phyloP scores from a whole-genome alignment of 1,284 basidiomycete genomes.

The Cryptococcus wingfieldii region DNA sequence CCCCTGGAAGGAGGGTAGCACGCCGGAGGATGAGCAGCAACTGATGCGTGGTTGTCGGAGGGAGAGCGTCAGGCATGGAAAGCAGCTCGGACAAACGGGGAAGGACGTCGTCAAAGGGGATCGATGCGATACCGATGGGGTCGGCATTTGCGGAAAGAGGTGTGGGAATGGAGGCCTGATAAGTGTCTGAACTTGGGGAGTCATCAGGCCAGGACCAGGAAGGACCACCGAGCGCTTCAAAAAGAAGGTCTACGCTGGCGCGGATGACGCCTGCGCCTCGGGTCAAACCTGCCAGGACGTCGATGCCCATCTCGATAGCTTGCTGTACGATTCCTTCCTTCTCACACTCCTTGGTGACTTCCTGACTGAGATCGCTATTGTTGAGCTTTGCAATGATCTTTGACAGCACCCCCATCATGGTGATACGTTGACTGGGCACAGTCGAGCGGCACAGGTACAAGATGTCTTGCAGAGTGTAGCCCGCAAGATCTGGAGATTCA shows the following conservation, averaged over 20 bases:
- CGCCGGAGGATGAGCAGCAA: slow-evolving; percentile 63
- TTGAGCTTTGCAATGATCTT: slow-evolving; percentile 52
- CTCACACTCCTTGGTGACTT: slow-evolving; percentile 7
- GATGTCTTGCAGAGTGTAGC: slow-evolving; percentile 85
- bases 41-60: slow-evolving; percentile 45
- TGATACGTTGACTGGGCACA: slow-evolving; percentile 74
- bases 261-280: slow-evolving; percentile 27
- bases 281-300: slow-evolving; percentile 16
- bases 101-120: slow-evolving; percentile 38
- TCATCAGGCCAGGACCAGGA: slow-evolving; percentile 21
- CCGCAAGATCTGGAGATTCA: slow-evolving; percentile 68
- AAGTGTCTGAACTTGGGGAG: neutral
- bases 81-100: slow-evolving; percentile 30
- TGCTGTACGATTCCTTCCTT: slow-evolving; percentile 14
- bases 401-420: slow-evolving; percentile 71
- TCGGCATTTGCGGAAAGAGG: slow-evolving; percentile 5
- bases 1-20: slow-evolving; percentile 58
- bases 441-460: slow-evolving; percentile 75
- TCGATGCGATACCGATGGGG: slow-evolving; percentile 16
- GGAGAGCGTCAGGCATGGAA: slow-evolving; percentile 21
- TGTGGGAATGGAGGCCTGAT: neutral
- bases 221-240: slow-evolving; percentile 21
- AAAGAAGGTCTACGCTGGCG: slow-evolving; percentile 35
- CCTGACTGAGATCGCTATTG: slow-evolving; percentile 1
- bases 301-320: slow-evolving; percentile 30